Base-by-base conservation (phyloP, 192 early-diverging fungal genomes). In the Entophlyctis helioformis region DNA sequence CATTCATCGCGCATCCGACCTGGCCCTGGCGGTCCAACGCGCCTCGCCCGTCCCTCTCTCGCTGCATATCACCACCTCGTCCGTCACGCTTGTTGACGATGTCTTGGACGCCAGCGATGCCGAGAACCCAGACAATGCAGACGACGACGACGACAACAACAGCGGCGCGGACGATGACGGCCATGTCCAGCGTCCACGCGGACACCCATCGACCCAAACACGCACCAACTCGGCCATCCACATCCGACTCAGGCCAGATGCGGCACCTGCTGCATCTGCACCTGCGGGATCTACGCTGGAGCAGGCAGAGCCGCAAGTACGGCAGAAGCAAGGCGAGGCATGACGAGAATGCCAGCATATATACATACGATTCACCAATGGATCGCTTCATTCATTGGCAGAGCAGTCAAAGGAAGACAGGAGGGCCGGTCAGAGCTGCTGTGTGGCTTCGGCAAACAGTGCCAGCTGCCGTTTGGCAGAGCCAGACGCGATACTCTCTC, bases 51-150 rank as follows among this genome's bases (percentile, higher is more conserved):
- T 68, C 39, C 72, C 16, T 36, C 81, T 57, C 64, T 78, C 20
- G 54, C 63, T 32, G 69, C 75, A 44, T 72, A 82, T 77, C 19
- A 73, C 69, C 1, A 87, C 83, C 13, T 71, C 68, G 15, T 84
- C 83, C 1, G 77, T 85, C 1, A 62, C 64, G 18, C 42, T 91
- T 4, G 67, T 78, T n/a, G 87, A 91, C 52, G 87, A 91, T 54
- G 50, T 87, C 8, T 5, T 11, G 5, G 9, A 6, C 27, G 41
- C 6, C 3, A 15, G 41, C 11, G 46, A 36, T 16, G 13, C 27
- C 15, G 7, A 21, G 44, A 32, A n/a, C 21, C 13, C 21, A 16
- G 11, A 11, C 21, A 25, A 22, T 2, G 27, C 11, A 18, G 28
- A 15, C 20, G 7, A 3, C 16, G 9, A 29, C 19, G n/a, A 43